Conservation (phyloP, 441 rosid species). For the Kokia cookei region DNA sequence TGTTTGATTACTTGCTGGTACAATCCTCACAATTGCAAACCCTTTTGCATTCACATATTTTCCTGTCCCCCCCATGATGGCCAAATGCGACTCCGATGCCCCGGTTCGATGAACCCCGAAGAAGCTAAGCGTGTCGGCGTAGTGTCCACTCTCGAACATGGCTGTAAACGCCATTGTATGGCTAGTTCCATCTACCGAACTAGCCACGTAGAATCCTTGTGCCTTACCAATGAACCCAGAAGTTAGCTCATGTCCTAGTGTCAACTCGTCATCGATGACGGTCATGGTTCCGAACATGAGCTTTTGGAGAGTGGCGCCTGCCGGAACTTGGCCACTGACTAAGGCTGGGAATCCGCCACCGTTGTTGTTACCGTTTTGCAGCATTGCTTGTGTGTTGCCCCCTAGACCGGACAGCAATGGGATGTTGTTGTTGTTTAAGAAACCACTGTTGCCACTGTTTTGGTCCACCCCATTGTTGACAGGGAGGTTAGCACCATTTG, state of each 20-base stretch:
- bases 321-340: conserved; percentile 40
- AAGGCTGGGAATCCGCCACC: conserved; percentile 23
- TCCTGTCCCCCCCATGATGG: conserved; percentile 77
- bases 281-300: conserved; percentile 72
- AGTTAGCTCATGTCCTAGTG: conserved; percentile 53
- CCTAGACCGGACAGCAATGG: conserved; percentile 57
- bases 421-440: conserved; percentile 58
- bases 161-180: conserved; percentile 66
- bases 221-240: conserved; percentile 63
- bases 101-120: conserved; percentile 55
- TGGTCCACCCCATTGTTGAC: conserved; percentile 46
- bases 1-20: conserved; percentile 40
- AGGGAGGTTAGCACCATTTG: conserved; percentile 57
- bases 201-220: conserved; percentile 59
- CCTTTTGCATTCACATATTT: conserved; percentile 62
- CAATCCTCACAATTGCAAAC: conserved; percentile 46
- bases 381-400: conserved; percentile 30
- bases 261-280: conserved; percentile 62
- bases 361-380: conserved; percentile 33
- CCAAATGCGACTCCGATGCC: conserved; percentile 55
- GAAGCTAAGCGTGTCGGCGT: conserved; percentile 52
- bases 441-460: conserved; percentile 43
- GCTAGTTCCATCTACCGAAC: conserved; percentile 64
- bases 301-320: conserved; percentile 45
- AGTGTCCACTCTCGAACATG: conserved; percentile 57